Percentiles rank a stretch among this genome's conserved stretches.
Conservation (phyloP, 2,329 filamentous ascomycete genomes). For the Colletotrichum aenigma region DNA sequence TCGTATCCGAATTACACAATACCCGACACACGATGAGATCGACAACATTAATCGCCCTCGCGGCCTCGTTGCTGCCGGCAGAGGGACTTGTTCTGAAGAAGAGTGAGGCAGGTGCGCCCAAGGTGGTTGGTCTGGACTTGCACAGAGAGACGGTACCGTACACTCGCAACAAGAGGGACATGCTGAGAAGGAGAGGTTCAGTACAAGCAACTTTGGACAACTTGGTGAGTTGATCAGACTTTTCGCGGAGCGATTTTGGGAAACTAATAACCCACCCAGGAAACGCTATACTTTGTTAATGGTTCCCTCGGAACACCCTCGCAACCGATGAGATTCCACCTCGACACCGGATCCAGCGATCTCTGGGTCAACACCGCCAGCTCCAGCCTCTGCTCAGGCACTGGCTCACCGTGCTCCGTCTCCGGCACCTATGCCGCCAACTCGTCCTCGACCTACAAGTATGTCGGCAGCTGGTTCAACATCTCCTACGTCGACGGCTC, state of each 20-base stretch:
- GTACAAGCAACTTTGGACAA: constrained; percentile 58
- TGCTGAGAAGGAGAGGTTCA: constrained; percentile 43
- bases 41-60: constrained; percentile 29
- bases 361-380: constrained; percentile 71
- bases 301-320: constrained; percentile 66
- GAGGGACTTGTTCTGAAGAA: constrained; percentile 32
- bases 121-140: constrained; percentile 51
- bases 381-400: constrained; percentile 62
- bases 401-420: constrained; percentile 55
- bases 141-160: constrained; percentile 36
- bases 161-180: constrained; percentile 14
- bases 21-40: constrained; percentile 37
- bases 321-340: constrained; percentile 60
- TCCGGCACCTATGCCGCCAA: constrained; percentile 74
- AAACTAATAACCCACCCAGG: constrained; percentile 34
- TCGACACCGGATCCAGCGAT: constrained; percentile 74
- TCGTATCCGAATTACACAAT: neutral
- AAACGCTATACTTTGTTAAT: constrained; percentile 70
- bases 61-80: constrained; percentile 30
- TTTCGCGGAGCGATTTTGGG: neutral
- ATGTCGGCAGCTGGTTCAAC: constrained; percentile 79
- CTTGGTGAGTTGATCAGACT: constrained; percentile 44
- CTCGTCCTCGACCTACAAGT: constrained; percentile 76
- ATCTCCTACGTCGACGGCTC: constrained; percentile 88
- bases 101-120: constrained; percentile 34